Evolutionary conservation across 2,329 filamentous ascomycete species (phyloP).

Genomic region (Aspergillus clavatus): DNA sequence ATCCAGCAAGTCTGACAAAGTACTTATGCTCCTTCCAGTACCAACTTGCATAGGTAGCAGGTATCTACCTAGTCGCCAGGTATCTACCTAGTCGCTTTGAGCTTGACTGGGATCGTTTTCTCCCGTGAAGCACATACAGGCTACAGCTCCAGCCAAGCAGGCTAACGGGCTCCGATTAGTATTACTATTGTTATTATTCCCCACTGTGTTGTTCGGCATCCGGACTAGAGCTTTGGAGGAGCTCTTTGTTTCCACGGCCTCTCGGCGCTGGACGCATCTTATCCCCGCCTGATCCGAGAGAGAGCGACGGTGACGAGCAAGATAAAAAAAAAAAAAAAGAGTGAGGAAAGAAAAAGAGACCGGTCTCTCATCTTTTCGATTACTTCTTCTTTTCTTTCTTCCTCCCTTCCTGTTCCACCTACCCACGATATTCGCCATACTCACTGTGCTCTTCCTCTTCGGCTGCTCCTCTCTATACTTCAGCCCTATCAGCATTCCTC

Average conservation of each 20-base stretch:
- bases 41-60: too few relatives aligned
- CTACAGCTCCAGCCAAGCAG: neutral
- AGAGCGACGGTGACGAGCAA: conserved; percentile 11
- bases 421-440: too few relatives aligned
- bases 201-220: conserved; percentile 10
- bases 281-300: conserved; percentile 28
- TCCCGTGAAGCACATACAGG: neutral
- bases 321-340: conserved; percentile 5
- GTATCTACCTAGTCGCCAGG: too few relatives aligned
- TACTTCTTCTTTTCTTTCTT: neutral
- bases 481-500: conserved; percentile 10
- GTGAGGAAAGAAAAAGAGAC: neutral
- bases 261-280: conserved; percentile 18
- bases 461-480: conserved; percentile 10
- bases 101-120: too few relatives aligned
- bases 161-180: too few relatives aligned
- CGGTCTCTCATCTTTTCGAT: conserved; percentile 1
- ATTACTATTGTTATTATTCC: neutral
- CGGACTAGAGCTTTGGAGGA: conserved; percentile 13
- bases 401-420: too few relatives aligned
- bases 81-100: too few relatives aligned
- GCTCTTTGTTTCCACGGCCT: conserved; percentile 27
- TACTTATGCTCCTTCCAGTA: too few relatives aligned
- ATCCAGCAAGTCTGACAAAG: too few relatives aligned
- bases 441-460: neutral